phyloP scores from a whole-genome alignment of 768 basidiomycete species.

The Psilocybe tampanensis region DNA sequence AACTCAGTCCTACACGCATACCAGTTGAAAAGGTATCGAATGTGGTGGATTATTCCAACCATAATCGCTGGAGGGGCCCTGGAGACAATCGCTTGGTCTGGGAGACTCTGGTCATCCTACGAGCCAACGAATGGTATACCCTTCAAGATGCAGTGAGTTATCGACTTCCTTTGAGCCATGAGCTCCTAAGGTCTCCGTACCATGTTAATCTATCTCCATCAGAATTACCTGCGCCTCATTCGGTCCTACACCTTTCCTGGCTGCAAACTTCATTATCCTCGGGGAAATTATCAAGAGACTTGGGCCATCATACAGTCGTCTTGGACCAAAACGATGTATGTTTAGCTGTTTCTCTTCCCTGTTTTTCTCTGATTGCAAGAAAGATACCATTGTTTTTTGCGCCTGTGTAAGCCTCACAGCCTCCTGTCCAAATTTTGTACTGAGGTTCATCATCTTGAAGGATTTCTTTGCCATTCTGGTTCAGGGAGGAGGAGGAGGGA shows the following conservation, averaged over 20 bases:
- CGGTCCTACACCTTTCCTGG: constrained; percentile 59
- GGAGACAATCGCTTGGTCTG: constrained; percentile 60
- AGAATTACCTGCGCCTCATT: constrained; percentile 49
- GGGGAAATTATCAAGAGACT: constrained; percentile 44
- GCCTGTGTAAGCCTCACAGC: constrained; percentile 30
- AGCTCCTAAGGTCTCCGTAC: no score
- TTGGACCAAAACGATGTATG: constrained; percentile 44
- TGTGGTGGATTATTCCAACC: constrained; percentile 59
- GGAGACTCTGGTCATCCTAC: constrained; percentile 51
- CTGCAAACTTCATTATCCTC: constrained; percentile 58
- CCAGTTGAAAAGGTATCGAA: constrained; percentile 44
- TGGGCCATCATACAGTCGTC: constrained; percentile 51
- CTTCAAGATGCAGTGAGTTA: constrained; percentile 44
- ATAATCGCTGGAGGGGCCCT: constrained; percentile 45
- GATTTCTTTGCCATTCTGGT: constrained; percentile 56
- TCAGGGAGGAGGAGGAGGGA: constrained; percentile 58
- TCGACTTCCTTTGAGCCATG: not conserved
- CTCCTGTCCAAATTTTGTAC: not conserved
- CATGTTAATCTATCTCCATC: no score
- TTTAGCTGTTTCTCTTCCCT: not conserved
- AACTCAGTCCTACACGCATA: constrained; percentile 44
- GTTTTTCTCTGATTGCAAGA: not conserved
- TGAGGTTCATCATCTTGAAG: constrained; percentile 13
- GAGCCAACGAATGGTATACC: constrained; percentile 24
- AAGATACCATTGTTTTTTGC: constrained; percentile 39